A percentile compares a stretch with the other conserved stretches of the same genome.
Evolutionary conservation across 257 asterid genomes (phyloP).

Genomic region (Jasminum sambac): DNA sequence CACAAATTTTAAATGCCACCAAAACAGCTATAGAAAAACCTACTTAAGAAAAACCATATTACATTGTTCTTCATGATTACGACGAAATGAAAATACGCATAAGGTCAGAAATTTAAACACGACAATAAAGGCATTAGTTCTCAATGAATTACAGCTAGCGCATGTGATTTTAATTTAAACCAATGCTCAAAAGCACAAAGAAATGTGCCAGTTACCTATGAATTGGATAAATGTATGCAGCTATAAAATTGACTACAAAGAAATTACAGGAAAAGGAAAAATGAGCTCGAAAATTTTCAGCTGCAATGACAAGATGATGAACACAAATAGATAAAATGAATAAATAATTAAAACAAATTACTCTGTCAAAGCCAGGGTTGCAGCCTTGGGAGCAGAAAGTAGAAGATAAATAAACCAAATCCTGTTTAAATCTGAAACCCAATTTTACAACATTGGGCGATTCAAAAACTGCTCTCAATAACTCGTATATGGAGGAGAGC

Average conservation of each 20-base stretch:
- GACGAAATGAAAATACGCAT: neutral
- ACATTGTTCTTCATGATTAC: neutral
- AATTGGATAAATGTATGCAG: neutral
- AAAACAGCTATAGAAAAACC: neutral
- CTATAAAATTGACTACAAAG: neutral
- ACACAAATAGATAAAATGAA: neutral
- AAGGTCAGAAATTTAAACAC: neutral
- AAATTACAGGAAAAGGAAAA: neutral
- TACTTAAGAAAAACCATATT: neutral
- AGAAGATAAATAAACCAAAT: slow-evolving; percentile 76
- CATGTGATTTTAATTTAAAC: neutral
- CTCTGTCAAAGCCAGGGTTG: slow-evolving; percentile 72
- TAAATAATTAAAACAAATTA: slow-evolving; percentile 26
- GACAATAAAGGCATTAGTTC: too few species aligned
- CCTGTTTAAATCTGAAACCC: slow-evolving; percentile 91
- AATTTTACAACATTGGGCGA: slow-evolving; percentile 58
- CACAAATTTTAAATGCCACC: neutral
- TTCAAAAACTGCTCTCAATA: slow-evolving; percentile 47
- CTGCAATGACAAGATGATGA: neutral
- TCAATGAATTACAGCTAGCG: neutral
- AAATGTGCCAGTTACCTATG: neutral
- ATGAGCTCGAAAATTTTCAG: neutral
- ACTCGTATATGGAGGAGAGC: slow-evolving; percentile 53
- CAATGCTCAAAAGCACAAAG: neutral
- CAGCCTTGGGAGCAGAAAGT: slow-evolving; percentile 71